phyloP scores from a whole-genome alignment of 768 basidiomycete species.

The Naganishia onofrii region DNA sequence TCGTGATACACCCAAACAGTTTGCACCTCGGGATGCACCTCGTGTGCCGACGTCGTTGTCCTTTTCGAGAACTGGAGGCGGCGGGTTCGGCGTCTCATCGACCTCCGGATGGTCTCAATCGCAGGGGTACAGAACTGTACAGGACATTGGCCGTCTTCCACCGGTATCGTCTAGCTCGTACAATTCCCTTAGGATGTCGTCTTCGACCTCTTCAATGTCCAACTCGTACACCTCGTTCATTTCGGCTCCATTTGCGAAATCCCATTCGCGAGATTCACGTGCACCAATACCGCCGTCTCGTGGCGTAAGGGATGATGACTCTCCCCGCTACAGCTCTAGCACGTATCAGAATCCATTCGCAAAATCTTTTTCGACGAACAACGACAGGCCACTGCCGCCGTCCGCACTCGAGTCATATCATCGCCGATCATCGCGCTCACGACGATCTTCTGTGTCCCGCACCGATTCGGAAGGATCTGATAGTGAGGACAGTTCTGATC shows the following conservation, averaged over 20 bases:
- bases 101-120: background rate
- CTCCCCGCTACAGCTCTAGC: background rate
- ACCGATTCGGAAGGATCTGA: background rate
- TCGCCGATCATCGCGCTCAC: conserved; percentile 20
- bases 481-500: background rate
- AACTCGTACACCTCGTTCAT: conserved; percentile 17
- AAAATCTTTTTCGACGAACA: background rate
- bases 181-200: background rate
- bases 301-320: background rate
- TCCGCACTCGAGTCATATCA: conserved; percentile 7
- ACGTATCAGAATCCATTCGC: background rate
- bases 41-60: background rate
- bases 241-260: conserved; percentile 17
- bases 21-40: background rate
- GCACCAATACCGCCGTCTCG: background rate
- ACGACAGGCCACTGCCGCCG: background rate
- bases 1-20: background rate
- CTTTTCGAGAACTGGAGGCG: background rate
- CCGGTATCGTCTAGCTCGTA: background rate
- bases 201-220: background rate
- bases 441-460: conserved; percentile 4
- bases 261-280: background rate
- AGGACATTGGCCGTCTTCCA: conserved; percentile 9
- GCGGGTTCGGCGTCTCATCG: background rate
- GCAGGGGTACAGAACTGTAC: background rate